phyloP scores from a whole-genome alignment of 2,329 filamentous ascomycete species.

The Chalaropsis ovoidea region DNA sequence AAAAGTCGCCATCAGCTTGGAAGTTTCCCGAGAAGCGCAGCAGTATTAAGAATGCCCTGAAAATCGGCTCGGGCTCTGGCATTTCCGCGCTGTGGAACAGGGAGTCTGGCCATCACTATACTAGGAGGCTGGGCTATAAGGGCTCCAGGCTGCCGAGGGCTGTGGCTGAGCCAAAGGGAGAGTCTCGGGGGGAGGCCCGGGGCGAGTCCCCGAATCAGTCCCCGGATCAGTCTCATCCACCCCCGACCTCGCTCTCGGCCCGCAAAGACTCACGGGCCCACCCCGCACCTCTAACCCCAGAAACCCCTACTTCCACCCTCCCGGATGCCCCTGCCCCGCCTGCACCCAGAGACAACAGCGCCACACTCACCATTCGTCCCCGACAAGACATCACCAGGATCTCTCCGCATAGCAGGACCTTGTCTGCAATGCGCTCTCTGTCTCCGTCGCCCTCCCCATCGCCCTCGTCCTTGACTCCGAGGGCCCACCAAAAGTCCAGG shows the following conservation, averaged over 20 bases:
- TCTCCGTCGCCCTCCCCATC: conserved; percentile 20
- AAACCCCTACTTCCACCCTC: not conserved
- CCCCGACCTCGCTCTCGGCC: not conserved
- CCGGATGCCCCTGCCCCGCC: conserved; percentile 26
- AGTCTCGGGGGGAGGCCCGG: not conserved
- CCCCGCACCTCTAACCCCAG: not conserved
- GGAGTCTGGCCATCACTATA: conserved; percentile 2
- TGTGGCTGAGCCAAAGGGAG: not conserved
- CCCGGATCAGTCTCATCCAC: not conserved
- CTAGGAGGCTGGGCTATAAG: conserved; percentile 23
- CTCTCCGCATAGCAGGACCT: conserved; percentile 27
- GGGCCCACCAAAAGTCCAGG: conserved; percentile 15
- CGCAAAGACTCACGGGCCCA: too few species aligned
- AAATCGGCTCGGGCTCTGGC: conserved; percentile 18
- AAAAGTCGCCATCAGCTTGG: conserved; percentile 9
- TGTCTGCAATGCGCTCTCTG: conserved; percentile 1
- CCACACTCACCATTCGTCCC: conserved; percentile 10
- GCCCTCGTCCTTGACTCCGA: not conserved
- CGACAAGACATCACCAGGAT: conserved; percentile 21
- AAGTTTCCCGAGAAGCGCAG: conserved; percentile 20
- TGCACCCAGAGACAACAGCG: conserved; percentile 27
- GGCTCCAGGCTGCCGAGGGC: not conserved
- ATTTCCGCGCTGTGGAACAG: conserved; percentile 18
- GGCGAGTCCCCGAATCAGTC: too few species aligned
- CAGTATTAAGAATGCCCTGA: conserved; percentile 18